Evolutionary conservation across 1,139 yeast genomes (phyloP).

Genomic region (Trichomonascaceae sp.): DNA sequence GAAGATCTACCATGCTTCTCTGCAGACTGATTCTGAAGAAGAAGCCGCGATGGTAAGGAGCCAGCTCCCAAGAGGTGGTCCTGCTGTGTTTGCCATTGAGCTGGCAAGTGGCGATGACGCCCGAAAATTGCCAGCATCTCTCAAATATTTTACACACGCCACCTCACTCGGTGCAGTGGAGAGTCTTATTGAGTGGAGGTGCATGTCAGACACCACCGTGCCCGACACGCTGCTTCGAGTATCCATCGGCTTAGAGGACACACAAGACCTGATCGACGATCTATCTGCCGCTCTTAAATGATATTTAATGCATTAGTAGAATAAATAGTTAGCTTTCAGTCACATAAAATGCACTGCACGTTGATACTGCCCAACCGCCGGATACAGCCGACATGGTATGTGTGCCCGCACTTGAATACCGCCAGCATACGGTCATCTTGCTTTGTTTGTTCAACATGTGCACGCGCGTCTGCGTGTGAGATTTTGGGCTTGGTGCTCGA

Average conservation of each 20-base stretch:
- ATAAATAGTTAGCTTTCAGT: slow-evolving; percentile 5
- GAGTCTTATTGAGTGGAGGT: slow-evolving; percentile 83
- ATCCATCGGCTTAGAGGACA: slow-evolving; percentile 67
- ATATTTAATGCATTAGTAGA: slow-evolving; percentile 1
- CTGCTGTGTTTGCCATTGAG: slow-evolving; percentile 66
- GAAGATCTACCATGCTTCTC: slow-evolving; percentile 54
- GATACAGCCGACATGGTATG: slow-evolving; percentile 55
- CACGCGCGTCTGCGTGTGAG: slow-evolving; percentile 1
- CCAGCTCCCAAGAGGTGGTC: slow-evolving; percentile 55
- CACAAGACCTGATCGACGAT: slow-evolving; percentile 60
- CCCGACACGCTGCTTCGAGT: slow-evolving; percentile 49
- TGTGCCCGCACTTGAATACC: slow-evolving; percentile 47
- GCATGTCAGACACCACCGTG: slow-evolving; percentile 51
- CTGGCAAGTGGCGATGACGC: slow-evolving; percentile 44
- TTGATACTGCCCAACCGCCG: slow-evolving; percentile 27
- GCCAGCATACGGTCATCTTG: slow-evolving; percentile 21
- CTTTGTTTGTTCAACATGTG: not conserved
- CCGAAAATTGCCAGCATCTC: slow-evolving; percentile 46
- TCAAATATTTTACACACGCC: slow-evolving; percentile 73
- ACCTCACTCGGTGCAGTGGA: slow-evolving; percentile 93
- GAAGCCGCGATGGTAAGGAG: slow-evolving; percentile 52
- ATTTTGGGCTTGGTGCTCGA: not conserved
- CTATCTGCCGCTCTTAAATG: slow-evolving; percentile 32
- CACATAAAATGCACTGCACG: slow-evolving; percentile 12
- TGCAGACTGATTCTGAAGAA: slow-evolving; percentile 50